A percentile compares a stretch with the other conserved stretches of the same genome.
Evolutionary conservation across 805 yeast species (phyloP).

Genomic region (Cyberlindnera mrakii): DNA sequence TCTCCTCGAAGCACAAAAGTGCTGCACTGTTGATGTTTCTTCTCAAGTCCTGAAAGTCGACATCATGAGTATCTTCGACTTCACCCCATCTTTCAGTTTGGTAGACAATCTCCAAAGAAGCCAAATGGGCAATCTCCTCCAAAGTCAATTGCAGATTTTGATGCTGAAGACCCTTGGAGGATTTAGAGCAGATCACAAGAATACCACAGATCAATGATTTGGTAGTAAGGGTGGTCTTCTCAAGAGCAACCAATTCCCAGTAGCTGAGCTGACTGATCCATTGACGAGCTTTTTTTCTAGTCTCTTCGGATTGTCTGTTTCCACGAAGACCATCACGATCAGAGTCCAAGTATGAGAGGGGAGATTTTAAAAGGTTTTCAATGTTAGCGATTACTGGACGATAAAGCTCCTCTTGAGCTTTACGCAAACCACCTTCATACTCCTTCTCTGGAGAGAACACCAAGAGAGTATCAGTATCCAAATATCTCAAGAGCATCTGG

Average conservation of each 20-base stretch:
- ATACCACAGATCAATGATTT: slow-evolving; percentile 85
- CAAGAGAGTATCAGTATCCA: slow-evolving; percentile 91
- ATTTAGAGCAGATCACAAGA: slow-evolving; percentile 47
- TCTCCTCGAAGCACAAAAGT: slow-evolving; percentile 36
- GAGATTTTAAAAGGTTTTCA: slow-evolving; percentile 46
- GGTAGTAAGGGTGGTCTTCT: slow-evolving; percentile 78
- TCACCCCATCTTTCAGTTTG: slow-evolving; percentile 96
- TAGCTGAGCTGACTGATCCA: slow-evolving; percentile 60
- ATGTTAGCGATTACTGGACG: slow-evolving; percentile 66
- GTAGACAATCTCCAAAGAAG: slow-evolving; percentile 72
- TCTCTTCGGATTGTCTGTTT: slow-evolving; percentile 58
- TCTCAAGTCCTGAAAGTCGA: slow-evolving; percentile 84
- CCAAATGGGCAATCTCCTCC: slow-evolving; percentile 70
- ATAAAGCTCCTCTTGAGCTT: slow-evolving; percentile 73
- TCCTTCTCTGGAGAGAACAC: slow-evolving; percentile 78
- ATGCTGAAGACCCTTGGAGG: slow-evolving; percentile 38
- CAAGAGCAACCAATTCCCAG: slow-evolving; percentile 85
- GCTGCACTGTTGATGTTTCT: slow-evolving; percentile 81
- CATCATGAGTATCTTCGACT: slow-evolving; percentile 98
- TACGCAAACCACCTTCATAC: slow-evolving; percentile 75
- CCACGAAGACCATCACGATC: slow-evolving; percentile 80
- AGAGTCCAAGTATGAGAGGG: slow-evolving; percentile 63
- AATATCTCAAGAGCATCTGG: slow-evolving; percentile 62
- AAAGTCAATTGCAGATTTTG: slow-evolving; percentile 34
- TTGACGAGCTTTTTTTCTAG: slow-evolving; percentile 52